A percentile compares a stretch with the other conserved stretches of the same genome.
These are phyloP conservation scores for Musa acuminata DNA, from an alignment of 176 grass and related monocot genomes.

Conservation along the genomic window DNA sequence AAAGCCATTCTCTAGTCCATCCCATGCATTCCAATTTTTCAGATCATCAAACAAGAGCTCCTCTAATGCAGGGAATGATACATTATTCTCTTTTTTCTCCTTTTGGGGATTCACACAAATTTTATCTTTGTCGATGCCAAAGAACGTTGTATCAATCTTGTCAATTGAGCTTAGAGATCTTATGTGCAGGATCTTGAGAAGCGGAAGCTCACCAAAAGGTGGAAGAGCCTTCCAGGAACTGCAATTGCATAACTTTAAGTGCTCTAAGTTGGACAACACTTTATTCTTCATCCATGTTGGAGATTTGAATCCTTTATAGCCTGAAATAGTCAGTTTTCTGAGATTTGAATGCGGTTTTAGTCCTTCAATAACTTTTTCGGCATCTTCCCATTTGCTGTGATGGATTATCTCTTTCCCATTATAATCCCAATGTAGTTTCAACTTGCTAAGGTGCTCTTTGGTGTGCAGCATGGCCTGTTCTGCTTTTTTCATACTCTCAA, in stretches of 20 bases:
- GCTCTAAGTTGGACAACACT: constrained; percentile 33
- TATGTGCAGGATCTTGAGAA: constrained; percentile 17
- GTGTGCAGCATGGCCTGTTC: constrained; percentile 26
- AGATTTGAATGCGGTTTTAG: constrained; percentile 28
- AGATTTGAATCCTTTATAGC: constrained; percentile 30
- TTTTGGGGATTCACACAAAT: too few relatives aligned
- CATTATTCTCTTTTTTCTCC: too few relatives aligned
- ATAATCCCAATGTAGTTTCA: constrained; percentile 18
- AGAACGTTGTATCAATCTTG: too few relatives aligned
- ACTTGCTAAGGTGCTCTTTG: constrained; percentile 16
- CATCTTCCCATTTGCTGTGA: neutral
- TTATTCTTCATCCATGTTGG: constrained; percentile 16
- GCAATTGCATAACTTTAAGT: constrained; percentile 28
- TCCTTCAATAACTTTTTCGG: constrained; percentile 23
- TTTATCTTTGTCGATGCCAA: too few relatives aligned
- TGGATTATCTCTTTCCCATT: constrained; percentile 8
- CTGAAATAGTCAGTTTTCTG: constrained; percentile 28
- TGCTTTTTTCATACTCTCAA: constrained; percentile 24
- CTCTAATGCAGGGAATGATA: too few relatives aligned
- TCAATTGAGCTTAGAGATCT: too few relatives aligned
- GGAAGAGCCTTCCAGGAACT: constrained; percentile 38
- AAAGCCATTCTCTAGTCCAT: too few relatives aligned
- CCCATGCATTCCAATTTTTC: too few relatives aligned
- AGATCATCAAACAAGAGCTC: too few relatives aligned
- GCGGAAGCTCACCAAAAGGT: constrained; percentile 37